Conservation (phyloP, 441 rosid genomes). For the Gossypium trilobum region DNA sequence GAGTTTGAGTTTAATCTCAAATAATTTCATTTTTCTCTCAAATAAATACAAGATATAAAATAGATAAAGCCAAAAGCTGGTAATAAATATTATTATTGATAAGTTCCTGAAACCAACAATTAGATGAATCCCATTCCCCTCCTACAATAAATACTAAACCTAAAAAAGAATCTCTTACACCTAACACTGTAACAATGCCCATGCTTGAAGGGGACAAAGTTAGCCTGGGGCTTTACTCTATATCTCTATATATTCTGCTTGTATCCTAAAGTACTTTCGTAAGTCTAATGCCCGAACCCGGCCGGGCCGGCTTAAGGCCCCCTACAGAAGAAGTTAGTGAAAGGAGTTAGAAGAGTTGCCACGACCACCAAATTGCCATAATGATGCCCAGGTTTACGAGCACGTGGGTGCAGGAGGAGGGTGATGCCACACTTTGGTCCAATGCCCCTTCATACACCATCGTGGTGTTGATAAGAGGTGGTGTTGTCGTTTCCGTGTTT, state of each 20-base stretch:
- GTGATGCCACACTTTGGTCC: conserved; percentile 35
- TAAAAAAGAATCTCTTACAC: not conserved
- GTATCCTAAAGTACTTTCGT: not conserved
- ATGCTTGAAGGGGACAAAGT: too few relatives aligned
- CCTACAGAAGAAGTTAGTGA: not conserved
- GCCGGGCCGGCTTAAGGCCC: too few relatives aligned
- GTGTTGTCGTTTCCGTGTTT: not conserved
- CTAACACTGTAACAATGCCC: too few relatives aligned
- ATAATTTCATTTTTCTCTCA: not conserved
- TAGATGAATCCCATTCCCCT: conserved; percentile 28
- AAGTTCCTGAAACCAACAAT: not conserved
- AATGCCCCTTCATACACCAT: conserved; percentile 66
- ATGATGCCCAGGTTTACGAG: conserved; percentile 26
- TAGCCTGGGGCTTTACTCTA: not conserved
- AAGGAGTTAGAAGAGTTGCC: conserved; percentile 31
- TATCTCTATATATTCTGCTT: not conserved
- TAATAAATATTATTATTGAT: not conserved
- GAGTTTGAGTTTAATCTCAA: too few relatives aligned
- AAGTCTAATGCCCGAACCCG: not conserved
- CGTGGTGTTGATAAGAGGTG: conserved; percentile 20
- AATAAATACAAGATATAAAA: not conserved
- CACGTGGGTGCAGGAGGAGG: conserved; percentile 25
- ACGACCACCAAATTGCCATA: conserved; percentile 43
- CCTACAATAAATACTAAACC: not conserved
- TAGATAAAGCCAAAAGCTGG: not conserved